phyloP scores from a whole-genome alignment of 495 filamentous ascomycete genomes.

The Aspergillus ellipticus region DNA sequence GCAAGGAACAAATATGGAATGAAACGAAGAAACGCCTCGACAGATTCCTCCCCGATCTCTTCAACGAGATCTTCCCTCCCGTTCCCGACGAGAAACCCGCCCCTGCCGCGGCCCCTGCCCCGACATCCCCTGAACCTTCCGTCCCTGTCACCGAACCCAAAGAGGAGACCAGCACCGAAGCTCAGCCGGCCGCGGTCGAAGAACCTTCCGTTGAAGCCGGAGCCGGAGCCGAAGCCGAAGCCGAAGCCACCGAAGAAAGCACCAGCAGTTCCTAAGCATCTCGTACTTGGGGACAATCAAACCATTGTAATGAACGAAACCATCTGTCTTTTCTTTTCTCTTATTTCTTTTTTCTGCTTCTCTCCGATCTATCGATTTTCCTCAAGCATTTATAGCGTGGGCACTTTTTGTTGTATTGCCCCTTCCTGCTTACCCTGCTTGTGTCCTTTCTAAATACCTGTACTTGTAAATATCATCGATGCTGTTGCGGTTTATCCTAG shows the following conservation, averaged over 20 bases:
- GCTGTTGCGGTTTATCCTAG: too few relatives aligned
- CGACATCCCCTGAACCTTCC: slow-evolving; percentile 18
- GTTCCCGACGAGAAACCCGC: slow-evolving; percentile 23
- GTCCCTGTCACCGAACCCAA: neutral
- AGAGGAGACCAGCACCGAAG: neutral
- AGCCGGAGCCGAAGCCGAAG: neutral
- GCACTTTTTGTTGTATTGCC: slow-evolving; percentile 12
- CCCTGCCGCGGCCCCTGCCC: slow-evolving; percentile 16
- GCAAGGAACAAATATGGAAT: slow-evolving; percentile 50
- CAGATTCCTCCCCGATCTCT: slow-evolving; percentile 79
- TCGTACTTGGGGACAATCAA: neutral
- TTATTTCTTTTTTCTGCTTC: too few relatives aligned
- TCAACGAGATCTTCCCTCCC: slow-evolving; percentile 48
- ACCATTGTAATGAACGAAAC: neutral
- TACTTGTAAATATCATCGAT: neutral
- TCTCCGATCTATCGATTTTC: too few relatives aligned
- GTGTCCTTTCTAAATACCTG: slow-evolving; percentile 10
- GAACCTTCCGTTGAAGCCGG: neutral
- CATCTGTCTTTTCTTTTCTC: neutral
- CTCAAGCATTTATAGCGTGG: slow-evolving; percentile 22
- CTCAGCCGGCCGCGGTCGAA: neutral
- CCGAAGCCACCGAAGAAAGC: slow-evolving; percentile 3
- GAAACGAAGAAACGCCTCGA: slow-evolving; percentile 86
- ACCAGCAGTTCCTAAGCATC: neutral
- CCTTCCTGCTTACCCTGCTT: neutral